These are phyloP conservation scores for Lactarius hatsudake DNA, from an alignment of 768 basidiomycete genomes.

Conservation along the genomic window DNA sequence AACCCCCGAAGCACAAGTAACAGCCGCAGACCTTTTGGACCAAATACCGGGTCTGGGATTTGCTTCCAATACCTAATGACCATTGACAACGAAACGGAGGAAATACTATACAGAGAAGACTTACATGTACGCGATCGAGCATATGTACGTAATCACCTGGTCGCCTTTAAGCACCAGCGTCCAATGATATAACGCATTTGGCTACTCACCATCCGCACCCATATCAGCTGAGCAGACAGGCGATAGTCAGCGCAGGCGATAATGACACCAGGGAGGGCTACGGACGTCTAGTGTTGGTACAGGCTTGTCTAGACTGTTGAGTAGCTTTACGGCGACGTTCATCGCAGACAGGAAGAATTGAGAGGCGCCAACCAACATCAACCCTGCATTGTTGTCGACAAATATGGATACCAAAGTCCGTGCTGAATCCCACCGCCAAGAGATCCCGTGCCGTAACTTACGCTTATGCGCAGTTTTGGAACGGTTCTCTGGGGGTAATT, in stretches of 20 bases:
- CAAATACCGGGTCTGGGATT: conserved; percentile 58
- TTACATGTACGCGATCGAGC: conserved; percentile 51
- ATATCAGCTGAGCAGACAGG: conserved; percentile 42
- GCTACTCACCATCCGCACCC: conserved; percentile 54
- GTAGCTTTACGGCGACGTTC: conserved; percentile 60
- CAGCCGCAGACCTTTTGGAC: conserved; percentile 64
- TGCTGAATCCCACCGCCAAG: neutral
- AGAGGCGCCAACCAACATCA: conserved; percentile 54
- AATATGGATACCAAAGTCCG: neutral
- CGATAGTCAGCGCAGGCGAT: neutral
- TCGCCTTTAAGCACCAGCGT: neutral
- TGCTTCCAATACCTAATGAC: conserved; percentile 38
- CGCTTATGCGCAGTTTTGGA: neutral
- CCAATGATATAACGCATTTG: neutral
- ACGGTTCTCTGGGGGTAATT: neutral
- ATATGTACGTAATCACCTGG: conserved; percentile 52
- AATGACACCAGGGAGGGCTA: neutral
- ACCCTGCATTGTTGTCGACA: conserved; percentile 47
- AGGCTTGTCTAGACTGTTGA: conserved; percentile 56
- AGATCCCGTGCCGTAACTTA: neutral
- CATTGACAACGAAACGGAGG: neutral
- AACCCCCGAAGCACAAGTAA: conserved; percentile 59
- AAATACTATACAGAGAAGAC: neutral
- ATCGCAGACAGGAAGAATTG: conserved; percentile 62
- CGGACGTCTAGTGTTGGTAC: conserved; percentile 43